phyloP scores from a whole-genome alignment of 2,329 filamentous ascomycete species.

The Pochonia chlamydosporia region DNA sequence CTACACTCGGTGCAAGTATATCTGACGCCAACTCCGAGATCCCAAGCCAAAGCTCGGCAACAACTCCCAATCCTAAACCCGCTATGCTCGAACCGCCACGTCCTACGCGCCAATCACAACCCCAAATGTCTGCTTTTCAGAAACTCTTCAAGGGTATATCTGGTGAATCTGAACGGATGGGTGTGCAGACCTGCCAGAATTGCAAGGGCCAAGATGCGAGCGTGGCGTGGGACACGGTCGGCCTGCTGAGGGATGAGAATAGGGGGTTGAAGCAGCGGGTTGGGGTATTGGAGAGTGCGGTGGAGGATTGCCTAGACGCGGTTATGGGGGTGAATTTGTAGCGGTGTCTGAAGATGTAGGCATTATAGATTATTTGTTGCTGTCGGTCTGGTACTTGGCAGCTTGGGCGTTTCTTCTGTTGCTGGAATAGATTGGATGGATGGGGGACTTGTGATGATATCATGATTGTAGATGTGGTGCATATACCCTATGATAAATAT shows the following conservation, averaged over 20 bases:
- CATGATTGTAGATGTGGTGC: background rate
- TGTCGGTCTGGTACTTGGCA: background rate
- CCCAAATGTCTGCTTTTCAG: conserved; percentile 30
- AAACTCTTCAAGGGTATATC: conserved; percentile 38
- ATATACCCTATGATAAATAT: conserved; percentile 1
- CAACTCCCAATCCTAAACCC: conserved; percentile 17
- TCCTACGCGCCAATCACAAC: conserved; percentile 29
- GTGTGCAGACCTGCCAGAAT: conserved; percentile 39
- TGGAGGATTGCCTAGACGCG: conserved; percentile 55
- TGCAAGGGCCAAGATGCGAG: conserved; percentile 54
- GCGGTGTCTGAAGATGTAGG: background rate
- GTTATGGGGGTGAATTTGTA: conserved; percentile 42
- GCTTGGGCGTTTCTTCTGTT: background rate
- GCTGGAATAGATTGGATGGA: background rate
- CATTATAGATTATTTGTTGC: background rate
- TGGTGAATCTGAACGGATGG: conserved; percentile 23
- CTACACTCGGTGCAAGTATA: conserved; percentile 38
- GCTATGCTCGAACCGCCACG: conserved; percentile 19
- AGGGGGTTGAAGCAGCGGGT: conserved; percentile 54
- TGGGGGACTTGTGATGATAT: conserved; percentile 1
- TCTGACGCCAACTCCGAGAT: conserved; percentile 22
- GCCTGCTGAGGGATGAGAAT: conserved; percentile 56
- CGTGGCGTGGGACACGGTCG: conserved; percentile 61
- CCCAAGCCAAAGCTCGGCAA: conserved; percentile 1
- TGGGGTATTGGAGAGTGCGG: conserved; percentile 50